Percentiles rank a stretch among this genome's conserved stretches.
phyloP scores from a whole-genome alignment of 139 green algal genomes.

The Chlamydomonas sp. region DNA sequence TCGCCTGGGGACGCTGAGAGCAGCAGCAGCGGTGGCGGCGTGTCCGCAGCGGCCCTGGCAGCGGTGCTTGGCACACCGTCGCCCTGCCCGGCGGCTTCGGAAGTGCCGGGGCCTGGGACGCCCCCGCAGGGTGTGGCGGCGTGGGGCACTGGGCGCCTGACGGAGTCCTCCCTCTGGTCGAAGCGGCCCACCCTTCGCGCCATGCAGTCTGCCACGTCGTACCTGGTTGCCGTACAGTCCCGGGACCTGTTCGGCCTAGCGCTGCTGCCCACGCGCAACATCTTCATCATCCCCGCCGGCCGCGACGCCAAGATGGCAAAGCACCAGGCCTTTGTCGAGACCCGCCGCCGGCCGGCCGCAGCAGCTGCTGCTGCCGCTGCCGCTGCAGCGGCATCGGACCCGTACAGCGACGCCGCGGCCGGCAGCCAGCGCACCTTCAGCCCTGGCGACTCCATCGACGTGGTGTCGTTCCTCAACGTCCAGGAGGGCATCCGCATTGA shows the following conservation, averaged over 20 bases:
- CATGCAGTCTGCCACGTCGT: constrained; percentile 22
- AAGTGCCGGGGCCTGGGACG: not conserved
- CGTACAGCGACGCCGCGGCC: not conserved
- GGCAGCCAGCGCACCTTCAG: not conserved
- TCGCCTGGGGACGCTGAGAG: not conserved
- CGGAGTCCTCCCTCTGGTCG: not conserved
- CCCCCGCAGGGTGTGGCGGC: constrained; percentile 11
- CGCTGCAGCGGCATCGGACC: not conserved
- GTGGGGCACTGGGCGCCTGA: constrained; percentile 3
- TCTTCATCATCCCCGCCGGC: not conserved
- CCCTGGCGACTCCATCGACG: constrained; percentile 6
- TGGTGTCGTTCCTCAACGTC: constrained; percentile 34
- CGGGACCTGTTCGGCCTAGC: constrained; percentile 42
- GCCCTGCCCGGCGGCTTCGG: constrained; percentile 13
- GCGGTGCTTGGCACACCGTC: not conserved
- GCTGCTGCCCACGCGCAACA: constrained; percentile 22
- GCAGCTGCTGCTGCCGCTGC: not conserved
- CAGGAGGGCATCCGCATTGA: constrained; percentile 43
- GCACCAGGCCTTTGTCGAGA: constrained; percentile 1
- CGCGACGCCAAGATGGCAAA: not conserved
- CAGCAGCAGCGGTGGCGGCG: not conserved
- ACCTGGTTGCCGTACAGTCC: constrained; percentile 19
- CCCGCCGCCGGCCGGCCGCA: not conserved
- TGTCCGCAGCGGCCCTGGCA: not conserved
- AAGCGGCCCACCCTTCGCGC: constrained; percentile 14